These are phyloP conservation scores for Hypoxylon cercidicola DNA, from an alignment of 495 filamentous ascomycete species.

Conservation along the genomic window DNA sequence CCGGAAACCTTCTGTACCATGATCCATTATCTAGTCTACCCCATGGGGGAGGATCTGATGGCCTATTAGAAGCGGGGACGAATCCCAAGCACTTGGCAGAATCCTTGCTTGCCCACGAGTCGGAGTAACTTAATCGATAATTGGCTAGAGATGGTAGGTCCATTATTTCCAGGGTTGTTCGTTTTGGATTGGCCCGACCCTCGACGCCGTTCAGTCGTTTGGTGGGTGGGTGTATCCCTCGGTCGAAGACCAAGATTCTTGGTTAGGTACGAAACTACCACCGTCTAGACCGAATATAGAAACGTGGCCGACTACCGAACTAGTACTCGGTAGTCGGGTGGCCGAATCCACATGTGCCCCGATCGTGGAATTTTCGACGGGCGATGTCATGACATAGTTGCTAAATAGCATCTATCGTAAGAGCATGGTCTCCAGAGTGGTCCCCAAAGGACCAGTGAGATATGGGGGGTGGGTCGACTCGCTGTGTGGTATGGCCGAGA, in stretches of 20 bases:
- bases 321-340: slow-evolving; percentile 14
- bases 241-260: slow-evolving; percentile 9
- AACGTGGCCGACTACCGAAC: slow-evolving; percentile 9
- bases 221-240: slow-evolving; percentile 5
- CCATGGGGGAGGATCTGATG: slow-evolving; percentile 9
- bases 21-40: neutral
- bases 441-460: neutral
- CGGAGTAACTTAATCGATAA: neutral
- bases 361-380: slow-evolving; percentile 2
- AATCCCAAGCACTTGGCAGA: neutral
- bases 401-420: neutral
- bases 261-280: neutral
- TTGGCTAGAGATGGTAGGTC: neutral
- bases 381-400: neutral
- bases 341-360: neutral
- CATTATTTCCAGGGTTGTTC: neutral
- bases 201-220: slow-evolving; percentile 1
- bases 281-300: slow-evolving; percentile 3
- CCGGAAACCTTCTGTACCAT: neutral
- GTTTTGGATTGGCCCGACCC: neutral
- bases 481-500: slow-evolving; percentile 4
- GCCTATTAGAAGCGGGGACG: slow-evolving; percentile 9
- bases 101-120: neutral
- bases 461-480: neutral
- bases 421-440: neutral